Evolutionary conservation across 2,329 filamentous ascomycete species (phyloP), one percentile per base, ranked within the genome.

Genomic region (Xylariaceae sp.): DNA sequence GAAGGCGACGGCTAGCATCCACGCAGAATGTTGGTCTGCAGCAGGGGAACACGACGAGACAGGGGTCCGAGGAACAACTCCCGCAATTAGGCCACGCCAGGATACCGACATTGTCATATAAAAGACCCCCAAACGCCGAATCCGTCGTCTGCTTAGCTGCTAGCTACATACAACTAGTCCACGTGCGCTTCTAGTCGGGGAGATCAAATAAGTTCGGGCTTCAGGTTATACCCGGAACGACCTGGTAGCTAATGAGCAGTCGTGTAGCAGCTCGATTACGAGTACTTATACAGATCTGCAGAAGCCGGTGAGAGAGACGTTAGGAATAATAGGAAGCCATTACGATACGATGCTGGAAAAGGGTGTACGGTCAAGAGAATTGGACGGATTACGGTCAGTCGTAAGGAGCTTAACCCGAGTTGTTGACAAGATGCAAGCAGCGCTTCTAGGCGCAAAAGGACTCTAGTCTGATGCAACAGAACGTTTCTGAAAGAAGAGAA

Each of bases 31-130:
- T 48, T 53, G 42, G 58, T 55, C 51, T 57, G 58, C 56, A 57
- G 51, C 51, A 50, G 54, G 58, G 55, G 55, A 55, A 44, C 39
- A 51, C 44, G 54, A 58, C 53, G 39, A 44, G 51, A 59, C 61
- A 63, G 56, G 61, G 61, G 44, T 53, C 39, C 44, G 30, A 54
- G 30, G 48, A 42, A 18, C 54, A 35, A 53, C 23, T 63, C 51
- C 56, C 37, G 56, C 56, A 57, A 53, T 51, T 54, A 47, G 37
- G 37, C 8, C 37, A 42, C 9, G 11, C 37, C 37, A 42, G 37
- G 37, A 42, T 42, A 37, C 37, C 48, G 39, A 53, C 54, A 34
- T 53, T 54, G 51, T 42, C 54, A 52, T 59, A 59, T 53, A 50
- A 18, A 49, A 34, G 37, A 3, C 30, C 49, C 37, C 37, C 17